phyloP scores from a whole-genome alignment of 202 grass and related monocot species.

The Carex arenaria region DNA sequence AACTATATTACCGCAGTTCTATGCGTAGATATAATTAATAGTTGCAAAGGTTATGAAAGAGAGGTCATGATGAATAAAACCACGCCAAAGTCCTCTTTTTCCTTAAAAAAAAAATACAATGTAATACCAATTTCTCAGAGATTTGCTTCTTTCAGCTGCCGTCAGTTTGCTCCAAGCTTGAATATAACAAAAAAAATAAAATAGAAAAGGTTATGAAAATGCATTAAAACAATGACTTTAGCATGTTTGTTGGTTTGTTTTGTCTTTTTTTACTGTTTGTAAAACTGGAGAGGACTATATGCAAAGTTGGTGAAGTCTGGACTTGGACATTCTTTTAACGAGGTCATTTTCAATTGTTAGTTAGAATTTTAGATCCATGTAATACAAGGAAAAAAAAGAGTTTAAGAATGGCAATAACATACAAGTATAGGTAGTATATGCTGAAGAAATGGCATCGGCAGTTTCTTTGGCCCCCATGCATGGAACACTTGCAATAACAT shows the following conservation, averaged over 20 bases:
- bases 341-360: background rate
- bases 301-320: background rate
- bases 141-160: slow-evolving; percentile 81
- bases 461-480: slow-evolving; percentile 92
- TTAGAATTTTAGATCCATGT: background rate
- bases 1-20: background rate
- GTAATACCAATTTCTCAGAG: slow-evolving; percentile 84
- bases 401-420: slow-evolving; percentile 31
- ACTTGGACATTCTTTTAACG: background rate
- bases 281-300: background rate
- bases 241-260: background rate
- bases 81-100: background rate
- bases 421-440: slow-evolving; percentile 63
- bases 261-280: background rate
- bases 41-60: background rate
- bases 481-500: slow-evolving; percentile 69
- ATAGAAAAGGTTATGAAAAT: background rate
- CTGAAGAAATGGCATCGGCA: slow-evolving; percentile 81
- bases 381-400: slow-evolving; percentile 15
- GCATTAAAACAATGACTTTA: background rate
- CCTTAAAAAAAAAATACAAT: background rate
- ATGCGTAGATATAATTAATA: background rate
- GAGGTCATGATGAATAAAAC: background rate
- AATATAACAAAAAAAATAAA: slow-evolving; percentile 15
- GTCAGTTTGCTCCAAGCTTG: slow-evolving; percentile 97